phyloP scores from a whole-genome alignment of 208 protist genomes.

The Strigomonas galati region DNA sequence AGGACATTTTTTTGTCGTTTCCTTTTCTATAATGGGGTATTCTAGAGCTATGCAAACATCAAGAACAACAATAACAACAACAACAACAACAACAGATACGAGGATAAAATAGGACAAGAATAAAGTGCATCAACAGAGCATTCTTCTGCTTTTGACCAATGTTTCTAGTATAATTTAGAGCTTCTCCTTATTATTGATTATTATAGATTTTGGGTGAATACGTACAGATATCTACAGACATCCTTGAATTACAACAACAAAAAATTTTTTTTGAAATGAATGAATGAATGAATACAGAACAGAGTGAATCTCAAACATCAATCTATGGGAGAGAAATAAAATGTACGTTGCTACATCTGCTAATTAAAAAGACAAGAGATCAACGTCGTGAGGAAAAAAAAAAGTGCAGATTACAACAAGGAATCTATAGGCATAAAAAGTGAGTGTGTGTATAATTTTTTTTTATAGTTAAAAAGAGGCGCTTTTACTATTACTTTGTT shows the following conservation, averaged over 20 bases:
- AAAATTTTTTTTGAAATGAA: too few relatives aligned
- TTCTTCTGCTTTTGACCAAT: too few relatives aligned
- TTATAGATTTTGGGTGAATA: neutral
- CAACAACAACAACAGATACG: too few relatives aligned
- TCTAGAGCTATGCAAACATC: neutral
- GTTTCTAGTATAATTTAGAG: too few relatives aligned
- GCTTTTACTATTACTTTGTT: slow-evolving; percentile 17
- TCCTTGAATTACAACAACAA: neutral
- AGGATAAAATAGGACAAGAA: too few relatives aligned
- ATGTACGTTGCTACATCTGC: neutral
- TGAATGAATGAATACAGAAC: neutral
- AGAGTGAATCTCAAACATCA: neutral
- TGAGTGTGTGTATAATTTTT: neutral
- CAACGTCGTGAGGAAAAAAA: neutral
- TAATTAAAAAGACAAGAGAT: neutral
- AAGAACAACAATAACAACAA: neutral
- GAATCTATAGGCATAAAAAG: neutral
- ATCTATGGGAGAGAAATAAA: neutral
- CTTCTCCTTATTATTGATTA: too few relatives aligned
- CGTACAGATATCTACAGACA: too few relatives aligned
- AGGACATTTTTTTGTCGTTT: slow-evolving; percentile 18
- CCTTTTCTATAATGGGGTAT: slow-evolving; percentile 6
- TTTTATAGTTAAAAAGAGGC: neutral
- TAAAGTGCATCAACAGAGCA: too few relatives aligned
- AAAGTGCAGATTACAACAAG: neutral